These are phyloP conservation scores for Penicillium brevicompactum DNA, from an alignment of 2,329 filamentous ascomycete genomes.

Conservation along the genomic window DNA sequence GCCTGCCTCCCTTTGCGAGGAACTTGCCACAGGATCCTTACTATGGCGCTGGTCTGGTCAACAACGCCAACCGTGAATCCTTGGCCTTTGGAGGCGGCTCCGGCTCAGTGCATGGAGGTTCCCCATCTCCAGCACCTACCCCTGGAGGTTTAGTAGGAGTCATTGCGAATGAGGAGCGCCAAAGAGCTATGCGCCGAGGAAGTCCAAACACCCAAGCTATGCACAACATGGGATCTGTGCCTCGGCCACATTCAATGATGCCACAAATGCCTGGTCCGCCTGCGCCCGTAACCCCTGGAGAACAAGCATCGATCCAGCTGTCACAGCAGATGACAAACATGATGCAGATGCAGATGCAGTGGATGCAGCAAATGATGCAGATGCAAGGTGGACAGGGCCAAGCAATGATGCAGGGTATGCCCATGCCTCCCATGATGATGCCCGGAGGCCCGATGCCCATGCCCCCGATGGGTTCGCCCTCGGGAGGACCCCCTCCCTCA, in stretches of 20 bases:
- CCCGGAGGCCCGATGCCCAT: slow-evolving; percentile 9
- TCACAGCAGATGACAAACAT: slow-evolving; percentile 82
- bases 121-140: slow-evolving; percentile 49
- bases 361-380: slow-evolving; percentile 69
- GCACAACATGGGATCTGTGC: slow-evolving; percentile 36
- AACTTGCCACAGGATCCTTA: slow-evolving; percentile 84
- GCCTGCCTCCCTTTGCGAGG: slow-evolving; percentile 78
- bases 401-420: slow-evolving; percentile 32
- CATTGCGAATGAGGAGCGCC: slow-evolving; percentile 81
- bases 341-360: slow-evolving; percentile 94
- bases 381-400: slow-evolving; percentile 61
- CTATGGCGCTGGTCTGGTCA: slow-evolving; percentile 74
- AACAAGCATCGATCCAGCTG: slow-evolving; percentile 78
- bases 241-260: slow-evolving; percentile 42
- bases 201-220: slow-evolving; percentile 69
- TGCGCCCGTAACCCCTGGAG: slow-evolving; percentile 56
- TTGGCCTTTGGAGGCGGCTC: slow-evolving; percentile 66
- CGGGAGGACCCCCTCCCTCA: slow-evolving; percentile 24
- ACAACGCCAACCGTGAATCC: slow-evolving; percentile 71
- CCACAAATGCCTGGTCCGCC: slow-evolving; percentile 29
- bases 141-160: slow-evolving; percentile 84
- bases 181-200: slow-evolving; percentile 74
- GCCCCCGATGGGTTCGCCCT: slow-evolving; percentile 14
- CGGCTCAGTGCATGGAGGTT: slow-evolving; percentile 43
- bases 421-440: slow-evolving; percentile 19